phyloP scores from a whole-genome alignment of 108 stramenopile species.

The Stephanodiscus triporus region DNA sequence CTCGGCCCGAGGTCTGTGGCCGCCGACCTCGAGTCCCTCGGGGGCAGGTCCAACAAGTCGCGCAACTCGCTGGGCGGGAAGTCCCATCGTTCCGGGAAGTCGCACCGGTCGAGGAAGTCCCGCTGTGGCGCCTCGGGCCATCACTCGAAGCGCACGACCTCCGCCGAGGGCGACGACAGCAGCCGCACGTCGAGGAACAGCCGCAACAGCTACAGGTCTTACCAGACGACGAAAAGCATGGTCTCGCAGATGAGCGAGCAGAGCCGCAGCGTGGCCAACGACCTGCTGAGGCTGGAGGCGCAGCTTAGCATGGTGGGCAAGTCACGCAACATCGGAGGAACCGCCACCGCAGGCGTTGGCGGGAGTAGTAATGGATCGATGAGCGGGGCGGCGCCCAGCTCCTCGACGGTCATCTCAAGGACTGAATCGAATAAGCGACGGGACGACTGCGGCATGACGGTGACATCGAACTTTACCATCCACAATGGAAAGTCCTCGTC shows the following conservation, averaged over 20 bases:
- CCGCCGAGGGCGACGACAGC: constrained; percentile 49
- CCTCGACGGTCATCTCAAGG: constrained; percentile 26
- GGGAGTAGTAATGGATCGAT: constrained; percentile 36
- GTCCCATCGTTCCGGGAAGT: constrained; percentile 72
- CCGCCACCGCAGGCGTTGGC: constrained; percentile 31
- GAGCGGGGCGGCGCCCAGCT: constrained; percentile 13
- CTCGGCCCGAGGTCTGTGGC: constrained; percentile 79
- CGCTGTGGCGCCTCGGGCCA: constrained; percentile 29
- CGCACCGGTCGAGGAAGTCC: constrained; percentile 47
- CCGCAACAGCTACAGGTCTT: constrained; percentile 68
- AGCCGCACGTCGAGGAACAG: constrained; percentile 62
- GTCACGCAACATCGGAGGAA: constrained; percentile 24
- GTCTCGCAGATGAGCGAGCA: constrained; percentile 88
- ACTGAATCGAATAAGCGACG: constrained; percentile 45
- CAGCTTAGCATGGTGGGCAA: constrained; percentile 88
- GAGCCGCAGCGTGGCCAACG: constrained; percentile 85
- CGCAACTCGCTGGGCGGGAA: constrained; percentile 65
- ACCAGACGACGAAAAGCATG: constrained; percentile 78
- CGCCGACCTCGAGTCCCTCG: constrained; percentile 85
- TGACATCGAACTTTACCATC: constrained; percentile 42
- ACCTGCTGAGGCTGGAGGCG: constrained; percentile 82
- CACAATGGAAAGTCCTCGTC: constrained; percentile 13
- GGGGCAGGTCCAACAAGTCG: constrained; percentile 76
- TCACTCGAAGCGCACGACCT: constrained; percentile 7
- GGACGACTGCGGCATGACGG: constrained; percentile 55